A percentile compares a stretch with the other conserved stretches of the same genome.
phyloP scores from a whole-genome alignment of 441 rosid species.

The Pelargonium cotyledonis region DNA sequence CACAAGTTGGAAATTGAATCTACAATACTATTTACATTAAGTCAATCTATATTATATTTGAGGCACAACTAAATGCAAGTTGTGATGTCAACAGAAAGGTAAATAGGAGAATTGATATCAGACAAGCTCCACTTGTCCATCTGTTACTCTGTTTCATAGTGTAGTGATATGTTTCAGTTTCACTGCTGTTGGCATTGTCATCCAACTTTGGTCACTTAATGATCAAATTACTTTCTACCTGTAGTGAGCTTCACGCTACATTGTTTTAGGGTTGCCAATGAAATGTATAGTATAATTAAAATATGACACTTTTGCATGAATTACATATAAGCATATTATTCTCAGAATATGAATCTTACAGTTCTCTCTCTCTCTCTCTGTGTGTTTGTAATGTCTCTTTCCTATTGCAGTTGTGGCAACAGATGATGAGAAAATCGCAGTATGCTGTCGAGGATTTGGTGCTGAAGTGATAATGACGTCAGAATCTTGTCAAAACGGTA shows the following conservation, averaged over 20 bases:
- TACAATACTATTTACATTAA: not conserved
- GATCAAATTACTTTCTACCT: not conserved
- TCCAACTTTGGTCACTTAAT: not conserved
- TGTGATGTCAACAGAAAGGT: not conserved
- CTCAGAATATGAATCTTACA: not conserved
- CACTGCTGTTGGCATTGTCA: not conserved
- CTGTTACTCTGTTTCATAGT: not conserved
- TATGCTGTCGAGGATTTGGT: constrained; percentile 91
- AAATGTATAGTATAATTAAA: not conserved
- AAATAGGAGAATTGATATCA: not conserved
- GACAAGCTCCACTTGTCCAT: not conserved
- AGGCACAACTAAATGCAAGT: not conserved
- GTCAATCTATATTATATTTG: not conserved
- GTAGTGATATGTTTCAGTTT: not conserved
- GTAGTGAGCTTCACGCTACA: not conserved
- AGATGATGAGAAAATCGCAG: constrained; percentile 84
- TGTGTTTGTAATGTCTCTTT: constrained; percentile 13
- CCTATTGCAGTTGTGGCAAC: constrained; percentile 72
- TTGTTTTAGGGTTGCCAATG: not conserved
- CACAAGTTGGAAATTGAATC: not conserved
- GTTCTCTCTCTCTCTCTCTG: not conserved
- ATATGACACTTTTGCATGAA: not conserved
- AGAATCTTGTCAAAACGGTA: constrained; percentile 82
- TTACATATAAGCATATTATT: not conserved
- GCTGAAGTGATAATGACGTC: constrained; percentile 95